A percentile compares a stretch with the other conserved stretches of the same genome.
These are phyloP conservation scores for Trypanosomatidae sp. DNA, from an alignment of 208 protist genomes.

Conservation along the genomic window DNA sequence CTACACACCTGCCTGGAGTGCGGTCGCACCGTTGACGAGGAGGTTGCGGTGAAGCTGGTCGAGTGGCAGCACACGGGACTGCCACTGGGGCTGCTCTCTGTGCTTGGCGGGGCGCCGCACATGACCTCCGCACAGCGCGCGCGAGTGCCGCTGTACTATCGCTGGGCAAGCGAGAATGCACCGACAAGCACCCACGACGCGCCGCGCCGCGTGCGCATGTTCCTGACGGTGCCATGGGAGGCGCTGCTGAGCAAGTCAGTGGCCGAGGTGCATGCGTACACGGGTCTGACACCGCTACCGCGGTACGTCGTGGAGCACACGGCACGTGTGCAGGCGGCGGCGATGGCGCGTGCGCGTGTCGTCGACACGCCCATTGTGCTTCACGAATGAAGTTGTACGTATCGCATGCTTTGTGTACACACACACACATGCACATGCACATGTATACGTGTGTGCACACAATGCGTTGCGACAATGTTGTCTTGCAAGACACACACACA, in stretches of 20 bases:
- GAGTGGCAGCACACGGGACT: constrained; percentile 76
- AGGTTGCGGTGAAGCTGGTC: constrained; percentile 71
- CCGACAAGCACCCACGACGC: constrained; percentile 33
- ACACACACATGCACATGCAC: too few species aligned
- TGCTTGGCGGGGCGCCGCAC: constrained; percentile 47
- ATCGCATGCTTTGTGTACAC: too few species aligned
- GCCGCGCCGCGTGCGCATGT: constrained; percentile 26
- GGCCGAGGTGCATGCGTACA: constrained; percentile 25
- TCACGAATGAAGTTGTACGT: too few species aligned
- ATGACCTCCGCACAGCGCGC: constrained; percentile 24
- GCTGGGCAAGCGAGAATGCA: constrained; percentile 42
- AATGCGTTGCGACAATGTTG: too few species aligned
- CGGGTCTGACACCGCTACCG: constrained; percentile 54
- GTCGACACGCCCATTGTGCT: too few species aligned
- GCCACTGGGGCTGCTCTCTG: constrained; percentile 50
- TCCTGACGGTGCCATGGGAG: constrained; percentile 69
- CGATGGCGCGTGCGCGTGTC: too few species aligned
- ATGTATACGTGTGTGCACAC: too few species aligned
- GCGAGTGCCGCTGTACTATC: constrained; percentile 28
- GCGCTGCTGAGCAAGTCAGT: constrained; percentile 38
- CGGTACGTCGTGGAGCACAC: constrained; percentile 31
- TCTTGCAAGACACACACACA: too few species aligned
- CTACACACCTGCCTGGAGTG: constrained; percentile 44
- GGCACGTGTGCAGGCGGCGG: too few species aligned
- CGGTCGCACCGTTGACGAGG: constrained; percentile 74